Percentiles rank a stretch among this genome's conserved stretches.
Evolutionary conservation across 176 grass and related monocot genomes (phyloP).

Genomic region (Ampelocalamus luodianensis): DNA sequence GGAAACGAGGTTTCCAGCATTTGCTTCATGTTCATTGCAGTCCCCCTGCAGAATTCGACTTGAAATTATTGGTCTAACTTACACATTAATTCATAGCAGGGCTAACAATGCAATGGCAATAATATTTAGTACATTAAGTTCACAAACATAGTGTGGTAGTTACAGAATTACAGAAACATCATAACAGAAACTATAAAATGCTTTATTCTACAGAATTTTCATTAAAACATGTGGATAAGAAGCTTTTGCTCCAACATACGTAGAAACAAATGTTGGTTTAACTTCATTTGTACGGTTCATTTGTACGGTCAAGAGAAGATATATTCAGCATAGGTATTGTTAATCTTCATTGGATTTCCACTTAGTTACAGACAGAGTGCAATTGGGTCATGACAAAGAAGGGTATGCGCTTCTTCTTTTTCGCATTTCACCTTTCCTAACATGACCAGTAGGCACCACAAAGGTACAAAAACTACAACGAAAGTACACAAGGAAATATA

Average conservation of each 20-base stretch:
- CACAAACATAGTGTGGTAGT: not conserved
- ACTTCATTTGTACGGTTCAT: not conserved
- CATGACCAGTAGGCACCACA: not conserved
- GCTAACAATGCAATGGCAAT: not conserved
- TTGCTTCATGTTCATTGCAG: constrained; percentile 81
- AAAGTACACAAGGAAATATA: constrained; percentile 1
- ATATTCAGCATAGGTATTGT: not conserved
- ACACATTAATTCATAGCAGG: not conserved
- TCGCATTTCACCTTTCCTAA: constrained; percentile 2
- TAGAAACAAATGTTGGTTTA: constrained; percentile 29
- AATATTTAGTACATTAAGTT: not conserved
- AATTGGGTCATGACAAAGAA: constrained; percentile 9
- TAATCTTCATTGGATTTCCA: not conserved
- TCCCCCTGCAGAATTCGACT: constrained; percentile 69
- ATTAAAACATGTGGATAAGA: constrained; percentile 29
- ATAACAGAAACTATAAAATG: not conserved
- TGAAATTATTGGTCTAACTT: constrained; percentile 14
- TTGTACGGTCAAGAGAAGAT: constrained; percentile 13
- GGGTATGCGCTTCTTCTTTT: not conserved
- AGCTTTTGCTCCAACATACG: not conserved
- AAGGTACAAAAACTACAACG: not conserved
- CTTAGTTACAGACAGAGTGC: not conserved
- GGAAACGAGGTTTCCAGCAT: constrained; percentile 89
- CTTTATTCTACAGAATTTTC: constrained; percentile 22
- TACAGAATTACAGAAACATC: not conserved